Percentiles rank a stretch among this genome's conserved stretches.
Conservation (phyloP, 2,329 filamentous ascomycete species). For the Neonectria sp. region DNA sequence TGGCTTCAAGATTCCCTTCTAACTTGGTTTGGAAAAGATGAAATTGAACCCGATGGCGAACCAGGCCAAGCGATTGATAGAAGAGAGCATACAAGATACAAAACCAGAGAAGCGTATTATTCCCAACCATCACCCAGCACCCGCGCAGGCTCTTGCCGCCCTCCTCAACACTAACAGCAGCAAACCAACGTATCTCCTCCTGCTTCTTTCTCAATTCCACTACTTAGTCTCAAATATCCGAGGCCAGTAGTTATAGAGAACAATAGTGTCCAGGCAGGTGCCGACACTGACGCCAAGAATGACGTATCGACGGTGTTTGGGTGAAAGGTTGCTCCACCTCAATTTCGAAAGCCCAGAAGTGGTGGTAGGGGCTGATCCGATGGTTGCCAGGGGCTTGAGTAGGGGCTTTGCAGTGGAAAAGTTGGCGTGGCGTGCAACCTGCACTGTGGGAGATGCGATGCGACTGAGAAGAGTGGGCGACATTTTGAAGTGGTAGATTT, state of each 20-base stretch:
- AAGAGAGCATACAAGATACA: background rate
- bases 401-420: conserved; percentile 43
- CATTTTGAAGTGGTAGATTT: conserved; percentile 28
- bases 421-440: conserved; percentile 32
- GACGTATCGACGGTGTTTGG: conserved; percentile 46
- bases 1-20: conserved; percentile 52
- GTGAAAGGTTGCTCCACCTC: conserved; percentile 49
- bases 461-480: conserved; percentile 37
- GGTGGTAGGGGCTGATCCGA: conserved; percentile 9
- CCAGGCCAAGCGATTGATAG: background rate
- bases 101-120: background rate
- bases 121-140: background rate
- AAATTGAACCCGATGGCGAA: background rate
- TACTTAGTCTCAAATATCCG: conserved; percentile 34
- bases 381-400: conserved; percentile 28
- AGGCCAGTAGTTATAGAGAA: conserved; percentile 49
- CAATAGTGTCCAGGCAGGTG: conserved; percentile 43
- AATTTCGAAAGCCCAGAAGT: conserved; percentile 21
- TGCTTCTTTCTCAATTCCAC: background rate
- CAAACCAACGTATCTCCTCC: background rate
- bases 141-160: no score
- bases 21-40: background rate
- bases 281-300: conserved; percentile 38
- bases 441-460: conserved; percentile 31
- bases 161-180: background rate